Conservation (phyloP, 495 filamentous ascomycete species). For the Penicillium psychrofluorescens region DNA sequence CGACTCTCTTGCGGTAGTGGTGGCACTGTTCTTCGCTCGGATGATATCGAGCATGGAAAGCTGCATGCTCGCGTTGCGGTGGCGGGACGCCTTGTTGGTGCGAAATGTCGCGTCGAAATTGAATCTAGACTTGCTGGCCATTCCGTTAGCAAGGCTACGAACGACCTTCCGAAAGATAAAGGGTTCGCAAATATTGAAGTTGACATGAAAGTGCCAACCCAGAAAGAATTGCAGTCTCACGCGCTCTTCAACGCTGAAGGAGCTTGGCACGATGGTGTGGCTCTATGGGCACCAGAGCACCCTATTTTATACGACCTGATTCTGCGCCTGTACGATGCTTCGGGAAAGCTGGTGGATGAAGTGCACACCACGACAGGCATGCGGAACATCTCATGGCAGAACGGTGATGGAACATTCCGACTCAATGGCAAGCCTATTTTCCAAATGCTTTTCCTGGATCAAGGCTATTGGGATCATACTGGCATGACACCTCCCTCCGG, state of each 20-base stretch:
- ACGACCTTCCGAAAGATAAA: constrained; percentile 7
- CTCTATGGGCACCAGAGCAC: constrained; percentile 32
- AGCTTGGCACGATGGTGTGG: constrained; percentile 22
- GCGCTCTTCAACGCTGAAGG: constrained; percentile 9
- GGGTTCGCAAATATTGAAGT: constrained; percentile 17
- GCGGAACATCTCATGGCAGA: constrained; percentile 28
- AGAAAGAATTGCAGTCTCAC: constrained; percentile 1
- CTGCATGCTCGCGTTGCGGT: constrained; percentile 21
- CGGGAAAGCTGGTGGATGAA: constrained; percentile 15
- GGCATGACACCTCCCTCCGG: constrained; percentile 31
- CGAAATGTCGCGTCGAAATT: constrained; percentile 14
- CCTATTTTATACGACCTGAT: constrained; percentile 29
- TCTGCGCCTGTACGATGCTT: constrained; percentile 16
- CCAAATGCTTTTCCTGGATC: constrained; percentile 30
- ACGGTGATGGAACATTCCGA: constrained; percentile 29
- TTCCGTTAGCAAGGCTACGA: constrained; percentile 7
- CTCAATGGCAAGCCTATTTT: constrained; percentile 32
- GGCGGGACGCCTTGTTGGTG: constrained; percentile 5
- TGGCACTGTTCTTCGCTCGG: constrained; percentile 23
- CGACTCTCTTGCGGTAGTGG: constrained; percentile 20
- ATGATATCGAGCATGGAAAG: constrained; percentile 23
- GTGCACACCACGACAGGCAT: constrained; percentile 28
- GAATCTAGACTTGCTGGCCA: constrained; percentile 15
- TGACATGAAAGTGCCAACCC: constrained; percentile 11
- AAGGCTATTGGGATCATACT: constrained; percentile 33